phyloP scores from a whole-genome alignment of 805 yeast genomes.

The Suhomyces faveliae region DNA sequence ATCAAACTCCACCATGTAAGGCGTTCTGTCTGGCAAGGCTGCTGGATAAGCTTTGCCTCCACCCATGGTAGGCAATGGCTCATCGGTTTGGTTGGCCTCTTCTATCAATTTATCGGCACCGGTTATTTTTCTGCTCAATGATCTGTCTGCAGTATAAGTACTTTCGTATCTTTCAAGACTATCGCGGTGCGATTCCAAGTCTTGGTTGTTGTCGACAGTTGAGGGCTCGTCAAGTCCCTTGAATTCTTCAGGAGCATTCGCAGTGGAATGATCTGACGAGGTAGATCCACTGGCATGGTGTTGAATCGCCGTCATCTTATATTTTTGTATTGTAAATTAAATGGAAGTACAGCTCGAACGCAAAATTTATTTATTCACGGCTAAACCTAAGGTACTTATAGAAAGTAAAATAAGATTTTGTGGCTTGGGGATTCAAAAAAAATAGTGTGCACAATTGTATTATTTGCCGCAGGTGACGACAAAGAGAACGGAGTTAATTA shows the following conservation, averaged over 20 bases:
- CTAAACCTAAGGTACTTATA: background rate
- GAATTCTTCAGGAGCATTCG: background rate
- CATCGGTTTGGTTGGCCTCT: constrained; percentile 21
- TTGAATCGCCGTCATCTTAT: background rate
- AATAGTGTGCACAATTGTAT: background rate
- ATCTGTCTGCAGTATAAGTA: constrained; percentile 20
- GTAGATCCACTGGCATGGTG: background rate
- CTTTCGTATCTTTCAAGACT: constrained; percentile 20
- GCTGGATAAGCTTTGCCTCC: constrained; percentile 65
- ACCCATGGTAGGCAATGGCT: constrained; percentile 56
- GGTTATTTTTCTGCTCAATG: constrained; percentile 18
- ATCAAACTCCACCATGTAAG: constrained; percentile 67
- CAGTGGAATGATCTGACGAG: background rate
- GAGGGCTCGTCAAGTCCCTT: background rate
- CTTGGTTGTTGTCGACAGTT: background rate
- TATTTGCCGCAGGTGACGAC: background rate
- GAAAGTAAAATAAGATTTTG: background rate
- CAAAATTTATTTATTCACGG: background rate
- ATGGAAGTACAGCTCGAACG: no score
- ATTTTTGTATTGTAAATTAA: background rate
- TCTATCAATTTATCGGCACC: constrained; percentile 20
- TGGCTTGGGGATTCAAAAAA: background rate
- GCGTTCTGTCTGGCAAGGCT: constrained; percentile 49
- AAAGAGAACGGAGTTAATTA: background rate
- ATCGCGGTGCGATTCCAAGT: constrained; percentile 21